Percentiles rank a stretch among this genome's conserved stretches.
Evolutionary conservation across 2,329 filamentous ascomycete species (phyloP).

Genomic region (Fusarium hostae): DNA sequence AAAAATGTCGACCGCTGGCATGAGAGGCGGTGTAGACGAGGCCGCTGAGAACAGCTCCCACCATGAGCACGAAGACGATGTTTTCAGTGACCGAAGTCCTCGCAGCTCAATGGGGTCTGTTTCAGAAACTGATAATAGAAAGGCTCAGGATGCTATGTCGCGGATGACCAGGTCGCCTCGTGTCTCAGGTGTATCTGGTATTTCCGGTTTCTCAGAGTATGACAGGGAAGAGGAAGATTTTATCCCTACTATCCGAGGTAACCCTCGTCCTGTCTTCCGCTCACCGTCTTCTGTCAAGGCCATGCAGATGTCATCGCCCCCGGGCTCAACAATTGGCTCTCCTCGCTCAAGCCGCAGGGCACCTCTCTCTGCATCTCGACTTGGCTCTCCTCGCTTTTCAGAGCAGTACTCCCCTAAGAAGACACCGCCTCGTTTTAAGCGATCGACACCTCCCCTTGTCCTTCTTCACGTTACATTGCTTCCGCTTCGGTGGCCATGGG

Average conservation of each 20-base stretch:
- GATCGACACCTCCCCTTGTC: conserved; percentile 73
- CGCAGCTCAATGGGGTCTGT: conserved; percentile 67
- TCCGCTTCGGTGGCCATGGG: conserved; percentile 75
- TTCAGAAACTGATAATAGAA: conserved; percentile 50
- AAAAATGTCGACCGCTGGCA: conserved; percentile 37
- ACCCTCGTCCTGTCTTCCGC: conserved; percentile 72
- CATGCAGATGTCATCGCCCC: conserved; percentile 77
- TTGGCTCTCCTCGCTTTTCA: conserved; percentile 65
- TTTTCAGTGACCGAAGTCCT: conserved; percentile 68
- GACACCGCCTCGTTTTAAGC: conserved; percentile 68
- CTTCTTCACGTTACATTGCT: conserved; percentile 82
- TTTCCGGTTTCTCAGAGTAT: conserved; percentile 64
- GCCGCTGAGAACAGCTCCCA: conserved; percentile 61
- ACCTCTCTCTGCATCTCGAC: conserved; percentile 61
- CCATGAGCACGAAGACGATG: conserved; percentile 64
- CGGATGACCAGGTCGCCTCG: conserved; percentile 51
- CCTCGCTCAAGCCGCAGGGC: conserved; percentile 64
- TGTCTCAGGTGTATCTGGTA: conserved; percentile 64
- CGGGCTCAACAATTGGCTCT: conserved; percentile 66
- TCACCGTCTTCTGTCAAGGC: conserved; percentile 76
- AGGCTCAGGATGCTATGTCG: conserved; percentile 49
- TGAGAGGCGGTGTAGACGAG: conserved; percentile 41
- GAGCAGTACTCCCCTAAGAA: conserved; percentile 67
- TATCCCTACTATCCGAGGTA: conserved; percentile 65
- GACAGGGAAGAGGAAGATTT: conserved; percentile 60